Conservation (phyloP, 179 eudicot species). For the Vitellaria paradoxa region DNA sequence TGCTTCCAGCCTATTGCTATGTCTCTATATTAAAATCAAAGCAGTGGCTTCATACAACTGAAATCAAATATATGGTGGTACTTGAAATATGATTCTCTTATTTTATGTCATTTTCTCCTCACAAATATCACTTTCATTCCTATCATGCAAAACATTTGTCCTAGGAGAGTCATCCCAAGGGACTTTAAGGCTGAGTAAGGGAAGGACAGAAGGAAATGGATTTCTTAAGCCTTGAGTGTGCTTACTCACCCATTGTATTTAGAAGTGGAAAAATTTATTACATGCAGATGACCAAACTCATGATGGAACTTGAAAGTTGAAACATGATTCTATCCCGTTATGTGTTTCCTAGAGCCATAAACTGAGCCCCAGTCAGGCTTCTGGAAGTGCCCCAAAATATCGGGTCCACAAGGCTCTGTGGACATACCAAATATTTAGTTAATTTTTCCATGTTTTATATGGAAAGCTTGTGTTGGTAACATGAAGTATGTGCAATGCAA, state of each 20-base stretch:
- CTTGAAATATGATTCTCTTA: slow-evolving; percentile 2
- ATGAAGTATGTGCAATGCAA: not conserved
- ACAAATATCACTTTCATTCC: not conserved
- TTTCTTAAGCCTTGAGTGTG: not conserved
- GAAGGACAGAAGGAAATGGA: not conserved
- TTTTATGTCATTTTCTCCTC: not conserved
- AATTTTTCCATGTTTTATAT: not conserved
- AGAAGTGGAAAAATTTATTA: not conserved
- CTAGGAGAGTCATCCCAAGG: not conserved
- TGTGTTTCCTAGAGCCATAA: too few species aligned
- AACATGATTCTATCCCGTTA: not conserved
- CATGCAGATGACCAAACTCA: slow-evolving; percentile 4
- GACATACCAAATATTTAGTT: not conserved
- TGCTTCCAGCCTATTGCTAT: not conserved
- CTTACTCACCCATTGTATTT: not conserved
- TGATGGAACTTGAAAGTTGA: not conserved
- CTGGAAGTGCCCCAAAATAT: not conserved
- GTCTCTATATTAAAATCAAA: not conserved
- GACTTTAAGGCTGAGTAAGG: not conserved
- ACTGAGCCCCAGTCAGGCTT: not conserved
- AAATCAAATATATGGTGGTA: not conserved
- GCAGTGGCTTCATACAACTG: slow-evolving; percentile 5
- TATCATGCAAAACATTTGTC: slow-evolving; percentile 4
- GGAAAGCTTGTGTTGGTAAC: not conserved
- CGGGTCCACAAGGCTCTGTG: not conserved